Conservation (phyloP, 2,329 filamentous ascomycete genomes). For the Cercospora janseana region DNA sequence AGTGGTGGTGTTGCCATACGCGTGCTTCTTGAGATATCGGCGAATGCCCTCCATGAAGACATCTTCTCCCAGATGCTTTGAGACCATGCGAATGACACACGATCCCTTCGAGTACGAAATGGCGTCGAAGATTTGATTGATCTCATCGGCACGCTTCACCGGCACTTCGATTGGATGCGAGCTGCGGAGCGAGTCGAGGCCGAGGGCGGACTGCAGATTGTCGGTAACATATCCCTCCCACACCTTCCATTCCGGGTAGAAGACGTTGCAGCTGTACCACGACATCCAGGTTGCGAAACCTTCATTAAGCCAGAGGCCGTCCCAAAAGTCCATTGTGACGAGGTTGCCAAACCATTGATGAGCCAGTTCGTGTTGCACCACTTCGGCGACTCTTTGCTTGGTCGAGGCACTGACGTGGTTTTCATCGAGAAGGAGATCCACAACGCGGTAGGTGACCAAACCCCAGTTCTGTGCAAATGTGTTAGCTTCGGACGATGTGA, state of each 20-base stretch:
- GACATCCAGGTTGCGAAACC: constrained; percentile 92
- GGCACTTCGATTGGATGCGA: constrained; percentile 96
- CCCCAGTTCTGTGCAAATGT: constrained; percentile 99
- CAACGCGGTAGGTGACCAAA: constrained; percentile 88
- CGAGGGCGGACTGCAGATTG: constrained; percentile 82
- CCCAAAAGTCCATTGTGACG: constrained; percentile 99
- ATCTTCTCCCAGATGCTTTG: constrained; percentile 89
- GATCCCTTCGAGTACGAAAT: constrained; percentile 98
- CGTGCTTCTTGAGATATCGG: constrained; percentile 89
- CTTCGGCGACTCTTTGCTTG: constrained; percentile 90
- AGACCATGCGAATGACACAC: constrained; percentile 94
- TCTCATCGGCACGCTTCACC: constrained; percentile 90
- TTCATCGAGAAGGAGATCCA: constrained; percentile 86
- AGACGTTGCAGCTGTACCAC: constrained; percentile 88
- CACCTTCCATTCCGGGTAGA: constrained; percentile 98
- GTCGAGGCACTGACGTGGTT: constrained; percentile 84
- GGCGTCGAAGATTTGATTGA: constrained; percentile 97
- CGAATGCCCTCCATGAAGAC: constrained; percentile 89
- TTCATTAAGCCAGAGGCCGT: constrained; percentile 93
- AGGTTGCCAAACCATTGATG: constrained; percentile 99
- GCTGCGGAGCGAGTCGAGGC: constrained; percentile 85
- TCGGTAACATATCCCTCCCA: constrained; percentile 96
- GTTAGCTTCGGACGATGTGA: background rate
- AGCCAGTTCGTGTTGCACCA: constrained; percentile 93
- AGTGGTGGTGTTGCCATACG: constrained; percentile 92